Conservation (phyloP, 2,329 filamentous ascomycete species). For the Anisogramma anomala region DNA sequence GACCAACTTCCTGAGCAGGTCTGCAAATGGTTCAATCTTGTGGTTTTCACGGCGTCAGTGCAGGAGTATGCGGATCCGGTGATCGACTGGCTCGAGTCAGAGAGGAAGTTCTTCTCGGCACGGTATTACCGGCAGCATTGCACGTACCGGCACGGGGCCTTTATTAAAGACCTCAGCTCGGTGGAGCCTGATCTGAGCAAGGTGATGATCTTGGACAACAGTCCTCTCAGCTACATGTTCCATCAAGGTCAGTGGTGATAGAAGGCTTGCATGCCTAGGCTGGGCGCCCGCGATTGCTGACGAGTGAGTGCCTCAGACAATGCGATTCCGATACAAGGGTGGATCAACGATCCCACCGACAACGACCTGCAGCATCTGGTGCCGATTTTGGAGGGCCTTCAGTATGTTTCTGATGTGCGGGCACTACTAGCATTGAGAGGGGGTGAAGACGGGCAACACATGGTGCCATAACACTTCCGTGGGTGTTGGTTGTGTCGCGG, state of each 20-base stretch:
- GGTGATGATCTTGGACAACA: slow-evolving; percentile 98
- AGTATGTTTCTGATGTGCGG: slow-evolving; percentile 93
- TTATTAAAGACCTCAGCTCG: slow-evolving; percentile 94
- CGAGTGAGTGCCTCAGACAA: slow-evolving; percentile 58
- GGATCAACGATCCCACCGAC: slow-evolving; percentile 97
- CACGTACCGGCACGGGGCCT: slow-evolving; percentile 87
- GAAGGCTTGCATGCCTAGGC: too few species aligned
- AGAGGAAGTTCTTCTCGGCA: slow-evolving; percentile 90
- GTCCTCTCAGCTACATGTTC: slow-evolving; percentile 95
- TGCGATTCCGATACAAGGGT: slow-evolving; percentile 96
- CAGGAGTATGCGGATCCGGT: slow-evolving; percentile 98
- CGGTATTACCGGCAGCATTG: slow-evolving; percentile 96
- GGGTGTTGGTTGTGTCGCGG: neutral
- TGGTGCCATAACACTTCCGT: slow-evolving; percentile 25
- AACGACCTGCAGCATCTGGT: slow-evolving; percentile 88
- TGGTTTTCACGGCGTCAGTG: slow-evolving; percentile 92
- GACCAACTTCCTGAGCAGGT: slow-evolving; percentile 38
- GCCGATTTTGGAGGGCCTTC: slow-evolving; percentile 82
- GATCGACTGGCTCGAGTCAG: slow-evolving; percentile 95
- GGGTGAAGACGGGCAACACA: slow-evolving; percentile 62
- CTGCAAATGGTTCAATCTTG: slow-evolving; percentile 95
- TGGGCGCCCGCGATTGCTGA: neutral
- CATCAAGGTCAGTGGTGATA: slow-evolving; percentile 64
- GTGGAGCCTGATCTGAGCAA: slow-evolving; percentile 95
- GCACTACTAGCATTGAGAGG: slow-evolving; percentile 79